These are phyloP conservation scores for Aspergillus intermedius DNA, from an alignment of 2,329 filamentous ascomycete genomes.

Conservation along the genomic window DNA sequence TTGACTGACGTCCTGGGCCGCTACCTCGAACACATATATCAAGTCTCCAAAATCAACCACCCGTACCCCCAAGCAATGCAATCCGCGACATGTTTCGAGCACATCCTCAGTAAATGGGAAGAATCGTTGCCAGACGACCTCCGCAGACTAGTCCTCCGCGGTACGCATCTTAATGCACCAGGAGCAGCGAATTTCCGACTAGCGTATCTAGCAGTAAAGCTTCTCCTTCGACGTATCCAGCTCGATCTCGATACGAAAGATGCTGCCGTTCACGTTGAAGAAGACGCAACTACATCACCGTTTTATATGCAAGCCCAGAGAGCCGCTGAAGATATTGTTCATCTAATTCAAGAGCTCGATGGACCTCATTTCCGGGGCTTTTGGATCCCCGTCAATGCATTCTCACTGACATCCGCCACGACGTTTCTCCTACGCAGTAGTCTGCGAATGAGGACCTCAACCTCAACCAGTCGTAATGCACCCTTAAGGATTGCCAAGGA, in stretches of 20 bases:
- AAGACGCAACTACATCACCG: slow-evolving; percentile 15
- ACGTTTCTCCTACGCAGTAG: slow-evolving; percentile 48
- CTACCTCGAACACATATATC: slow-evolving; percentile 30
- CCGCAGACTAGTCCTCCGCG: slow-evolving; percentile 39
- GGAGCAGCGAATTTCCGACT: slow-evolving; percentile 49
- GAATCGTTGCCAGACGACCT: slow-evolving; percentile 35
- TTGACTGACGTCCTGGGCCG: slow-evolving; percentile 40
- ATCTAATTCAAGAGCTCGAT: slow-evolving; percentile 43
- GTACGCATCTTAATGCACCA: slow-evolving; percentile 34
- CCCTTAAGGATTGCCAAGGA: slow-evolving; percentile 41
- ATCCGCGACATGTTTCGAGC: slow-evolving; percentile 28
- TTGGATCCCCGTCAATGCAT: slow-evolving; percentile 46
- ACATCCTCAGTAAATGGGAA: slow-evolving; percentile 40
- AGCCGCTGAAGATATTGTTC: slow-evolving; percentile 46
- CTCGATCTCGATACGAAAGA: slow-evolving; percentile 35
- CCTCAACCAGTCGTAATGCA: slow-evolving; percentile 26
- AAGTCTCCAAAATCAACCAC: slow-evolving; percentile 23
- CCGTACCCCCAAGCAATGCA: slow-evolving; percentile 9
- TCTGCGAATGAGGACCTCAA: slow-evolving; percentile 39
- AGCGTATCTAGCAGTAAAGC: slow-evolving; percentile 44
- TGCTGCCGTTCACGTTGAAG: slow-evolving; percentile 3
- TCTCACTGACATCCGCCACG: slow-evolving; percentile 44
- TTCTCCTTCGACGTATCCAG: slow-evolving; percentile 44
- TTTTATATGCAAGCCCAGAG: slow-evolving; percentile 39
- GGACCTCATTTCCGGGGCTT: slow-evolving; percentile 43